Conservation (phyloP, 2,329 filamentous ascomycete species). For the Pseudovirgaria hyperparasitica region DNA sequence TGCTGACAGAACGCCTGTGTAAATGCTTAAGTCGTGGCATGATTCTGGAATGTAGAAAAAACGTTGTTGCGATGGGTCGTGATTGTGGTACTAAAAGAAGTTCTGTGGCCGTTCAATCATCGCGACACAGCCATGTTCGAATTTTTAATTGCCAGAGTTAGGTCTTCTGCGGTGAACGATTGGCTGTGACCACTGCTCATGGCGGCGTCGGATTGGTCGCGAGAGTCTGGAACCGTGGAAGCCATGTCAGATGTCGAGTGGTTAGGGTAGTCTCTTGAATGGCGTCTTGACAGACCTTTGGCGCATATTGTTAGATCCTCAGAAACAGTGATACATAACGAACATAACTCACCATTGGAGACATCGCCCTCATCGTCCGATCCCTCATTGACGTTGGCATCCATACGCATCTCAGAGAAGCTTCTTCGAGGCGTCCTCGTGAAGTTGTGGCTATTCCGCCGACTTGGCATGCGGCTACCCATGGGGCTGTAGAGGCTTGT, state of each 20-base stretch:
- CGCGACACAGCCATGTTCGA: constrained; percentile 27
- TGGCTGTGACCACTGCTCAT: constrained; percentile 18
- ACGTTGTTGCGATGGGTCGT: too few species aligned
- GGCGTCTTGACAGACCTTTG: constrained; percentile 15
- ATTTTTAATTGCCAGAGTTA: constrained; percentile 29
- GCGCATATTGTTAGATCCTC: constrained; percentile 3
- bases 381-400: constrained; percentile 26
- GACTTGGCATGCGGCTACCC: constrained; percentile 33
- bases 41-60: too few species aligned
- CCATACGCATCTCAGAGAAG: constrained; percentile 12
- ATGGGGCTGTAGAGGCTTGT: constrained; percentile 35
- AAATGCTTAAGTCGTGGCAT: too few species aligned
- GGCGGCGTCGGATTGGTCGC: constrained; percentile 20
- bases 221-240: constrained; percentile 7
- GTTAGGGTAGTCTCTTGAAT: not conserved
- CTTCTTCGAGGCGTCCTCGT: constrained; percentile 9
- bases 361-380: constrained; percentile 33
- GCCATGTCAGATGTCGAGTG: not conserved
- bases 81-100: too few species aligned
- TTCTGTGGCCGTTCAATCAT: too few species aligned
- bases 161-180: constrained; percentile 32
- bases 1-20: too few species aligned
- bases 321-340: not conserved
- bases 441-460: constrained; percentile 17
- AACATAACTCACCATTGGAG: constrained; percentile 28